Percentiles rank a stretch among this genome's conserved stretches.
These are phyloP conservation scores for Sugiyamaella novakii DNA, from an alignment of 1,139 yeast genomes.

Conservation along the genomic window DNA sequence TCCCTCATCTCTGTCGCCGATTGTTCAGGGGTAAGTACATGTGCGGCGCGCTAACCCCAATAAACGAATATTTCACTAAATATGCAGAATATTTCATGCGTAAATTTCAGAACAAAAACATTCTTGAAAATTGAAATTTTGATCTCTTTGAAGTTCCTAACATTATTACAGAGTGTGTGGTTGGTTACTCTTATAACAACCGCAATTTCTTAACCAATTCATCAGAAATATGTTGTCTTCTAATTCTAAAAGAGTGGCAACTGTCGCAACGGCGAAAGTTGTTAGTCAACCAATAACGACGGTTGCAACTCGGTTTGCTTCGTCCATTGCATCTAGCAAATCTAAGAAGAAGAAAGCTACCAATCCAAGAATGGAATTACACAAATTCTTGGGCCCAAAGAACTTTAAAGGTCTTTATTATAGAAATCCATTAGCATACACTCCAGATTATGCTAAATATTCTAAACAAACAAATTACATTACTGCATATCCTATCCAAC, in stretches of 20 bases:
- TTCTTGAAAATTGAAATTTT: background rate
- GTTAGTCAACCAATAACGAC: background rate
- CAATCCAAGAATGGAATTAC: conserved; percentile 25
- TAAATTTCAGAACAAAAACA: conserved; percentile 11
- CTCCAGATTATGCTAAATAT: conserved; percentile 52
- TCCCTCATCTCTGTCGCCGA: too few relatives aligned
- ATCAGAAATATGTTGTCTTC: background rate
- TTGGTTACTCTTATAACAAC: too few relatives aligned
- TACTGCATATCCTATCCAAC: conserved; percentile 53
- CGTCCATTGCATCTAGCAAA: conserved; percentile 4
- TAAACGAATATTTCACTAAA: conserved; percentile 6
- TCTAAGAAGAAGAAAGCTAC: conserved; percentile 20
- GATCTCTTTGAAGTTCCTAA: too few relatives aligned
- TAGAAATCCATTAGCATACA: conserved; percentile 67
- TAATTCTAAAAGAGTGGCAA: background rate
- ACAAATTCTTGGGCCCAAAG: conserved; percentile 71
- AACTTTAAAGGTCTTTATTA: conserved; percentile 82
- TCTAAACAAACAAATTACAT: conserved; percentile 71
- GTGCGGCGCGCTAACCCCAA: background rate
- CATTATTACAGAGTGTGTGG: too few relatives aligned
- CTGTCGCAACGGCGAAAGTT: background rate
- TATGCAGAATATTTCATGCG: conserved; percentile 2
- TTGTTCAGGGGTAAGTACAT: background rate
- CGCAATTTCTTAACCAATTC: too few relatives aligned
- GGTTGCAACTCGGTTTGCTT: conserved; percentile 9